Evolutionary conservation across 2,329 filamentous ascomycete genomes (phyloP), one percentile per base, ranked within the genome.

Genomic region (Stagonosporopsis cucurbitacearum): DNA sequence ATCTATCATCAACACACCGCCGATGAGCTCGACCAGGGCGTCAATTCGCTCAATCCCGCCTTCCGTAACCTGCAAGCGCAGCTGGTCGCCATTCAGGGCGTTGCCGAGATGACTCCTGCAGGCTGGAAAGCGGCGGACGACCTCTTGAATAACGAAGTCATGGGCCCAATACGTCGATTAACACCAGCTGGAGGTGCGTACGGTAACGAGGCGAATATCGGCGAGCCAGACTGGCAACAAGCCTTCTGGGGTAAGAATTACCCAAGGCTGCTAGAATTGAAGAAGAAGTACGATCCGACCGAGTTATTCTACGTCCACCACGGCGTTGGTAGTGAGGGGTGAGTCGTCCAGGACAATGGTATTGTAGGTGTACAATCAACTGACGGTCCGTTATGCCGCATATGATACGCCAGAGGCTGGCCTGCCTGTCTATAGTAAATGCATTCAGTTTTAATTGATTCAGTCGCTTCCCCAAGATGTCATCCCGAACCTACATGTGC

Each of bases 201-300:
- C 47, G 48, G 71, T 17, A 78, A 78, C 43, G 74, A 77, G 57
- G 76, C 76, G 5, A 71, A 78, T 57, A 67, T 72, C 8, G 70
- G 69, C n/a, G 76, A 79, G 59, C 71, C 75, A 5, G 59, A 72
- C 23, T 79, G 75, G 63, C 73, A 78, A 53, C 23, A 69, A 19
- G 64, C 72, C 6, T 80, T 79, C 60, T 80, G 73, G 72, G 78
- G 77, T 6, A 51, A 53, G 13, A 69, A 72, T 44, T 74, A 74
- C 47, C 57, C 62, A 1, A 51, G 61, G 26, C 59, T 74, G 15
- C 25, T 64, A 45, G 50, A 58, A 45, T 55, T 72, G 50, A 74
- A 75, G 63, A 60, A 67, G 52, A 64, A 65, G 45, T 65, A 62
- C 55, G 71, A 75, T 46, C 69, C 70, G 2, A 62, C 54, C 12